These are phyloP conservation scores for Trichosporon inkin DNA, from an alignment of 1,284 basidiomycete species.

Conservation along the genomic window DNA sequence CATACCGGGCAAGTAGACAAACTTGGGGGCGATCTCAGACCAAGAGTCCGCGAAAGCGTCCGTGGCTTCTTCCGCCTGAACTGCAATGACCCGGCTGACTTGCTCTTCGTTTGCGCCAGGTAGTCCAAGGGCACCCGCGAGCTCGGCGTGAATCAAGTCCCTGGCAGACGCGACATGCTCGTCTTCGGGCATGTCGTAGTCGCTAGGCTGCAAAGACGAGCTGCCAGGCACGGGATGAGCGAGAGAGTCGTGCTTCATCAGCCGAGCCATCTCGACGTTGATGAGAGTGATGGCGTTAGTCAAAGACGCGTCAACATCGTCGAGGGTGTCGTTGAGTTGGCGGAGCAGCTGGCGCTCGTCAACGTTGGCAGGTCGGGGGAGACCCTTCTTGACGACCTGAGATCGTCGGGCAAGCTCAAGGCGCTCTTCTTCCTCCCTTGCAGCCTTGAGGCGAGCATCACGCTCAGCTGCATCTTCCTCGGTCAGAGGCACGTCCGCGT, in stretches of 20 bases:
- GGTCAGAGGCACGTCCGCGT: conserved; percentile 50
- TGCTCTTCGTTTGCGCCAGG: conserved; percentile 75
- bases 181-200: conserved; percentile 74
- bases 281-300: conserved; percentile 63
- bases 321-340: conserved; percentile 46
- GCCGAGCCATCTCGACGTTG: conserved; percentile 69
- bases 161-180: conserved; percentile 70
- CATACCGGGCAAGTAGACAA: conserved; percentile 61
- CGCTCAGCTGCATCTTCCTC: conserved; percentile 91
- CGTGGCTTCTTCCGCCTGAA: conserved; percentile 60
- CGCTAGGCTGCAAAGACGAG: conserved; percentile 51
- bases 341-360: conserved; percentile 63
- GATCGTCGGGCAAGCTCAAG: conserved; percentile 75
- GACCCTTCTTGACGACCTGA: conserved; percentile 70
- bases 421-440: conserved; percentile 70
- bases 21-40: conserved; percentile 59
- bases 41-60: conserved; percentile 61
- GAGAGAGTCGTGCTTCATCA: conserved; percentile 85
- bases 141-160: conserved; percentile 68
- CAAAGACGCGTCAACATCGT: conserved; percentile 54
- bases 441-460: conserved; percentile 68
- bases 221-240: conserved; percentile 81
- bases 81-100: conserved; percentile 66
- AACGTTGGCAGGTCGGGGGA: conserved; percentile 83
- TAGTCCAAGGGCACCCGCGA: conserved; percentile 74